Percentiles rank a stretch among this genome's conserved stretches.
Conservation (phyloP, 108 stramenopile species). For the Nitzschia sp. region DNA sequence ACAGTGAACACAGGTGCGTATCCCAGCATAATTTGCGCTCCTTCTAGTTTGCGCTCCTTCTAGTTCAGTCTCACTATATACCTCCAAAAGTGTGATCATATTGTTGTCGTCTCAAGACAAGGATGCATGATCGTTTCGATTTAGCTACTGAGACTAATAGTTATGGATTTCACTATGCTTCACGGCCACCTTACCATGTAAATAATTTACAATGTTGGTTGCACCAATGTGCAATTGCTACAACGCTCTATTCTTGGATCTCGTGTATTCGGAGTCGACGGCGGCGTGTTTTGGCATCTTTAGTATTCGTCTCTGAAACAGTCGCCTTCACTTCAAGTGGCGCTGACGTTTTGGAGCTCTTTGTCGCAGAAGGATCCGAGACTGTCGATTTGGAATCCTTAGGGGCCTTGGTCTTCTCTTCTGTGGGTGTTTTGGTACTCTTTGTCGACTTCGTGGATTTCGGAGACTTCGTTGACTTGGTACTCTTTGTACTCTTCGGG, state of each 20-base stretch:
- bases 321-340: not conserved
- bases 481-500: not conserved
- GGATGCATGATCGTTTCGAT: too few relatives aligned
- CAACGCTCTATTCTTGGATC: conserved; percentile 5
- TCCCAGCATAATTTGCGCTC: too few relatives aligned
- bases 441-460: conserved; percentile 8
- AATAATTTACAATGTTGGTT: too few relatives aligned
- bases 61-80: too few relatives aligned
- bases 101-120: too few relatives aligned
- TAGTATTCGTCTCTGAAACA: not conserved
- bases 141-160: too few relatives aligned
- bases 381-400: not conserved
- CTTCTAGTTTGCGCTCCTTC: too few relatives aligned
- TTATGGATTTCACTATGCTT: too few relatives aligned
- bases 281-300: conserved; percentile 4
- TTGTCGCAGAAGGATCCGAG: too few relatives aligned
- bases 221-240: not conserved
- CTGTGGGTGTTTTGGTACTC: not conserved
- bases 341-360: too few relatives aligned
- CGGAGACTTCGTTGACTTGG: conserved; percentile 3
- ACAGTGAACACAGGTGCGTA: conserved; percentile 28
- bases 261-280: conserved; percentile 22
- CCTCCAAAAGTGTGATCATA: too few relatives aligned
- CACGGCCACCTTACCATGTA: too few relatives aligned
- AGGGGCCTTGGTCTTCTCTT: not conserved